Base-by-base conservation (phyloP, 2,329 filamentous ascomycete genomes). In the Monascus ruber region DNA sequence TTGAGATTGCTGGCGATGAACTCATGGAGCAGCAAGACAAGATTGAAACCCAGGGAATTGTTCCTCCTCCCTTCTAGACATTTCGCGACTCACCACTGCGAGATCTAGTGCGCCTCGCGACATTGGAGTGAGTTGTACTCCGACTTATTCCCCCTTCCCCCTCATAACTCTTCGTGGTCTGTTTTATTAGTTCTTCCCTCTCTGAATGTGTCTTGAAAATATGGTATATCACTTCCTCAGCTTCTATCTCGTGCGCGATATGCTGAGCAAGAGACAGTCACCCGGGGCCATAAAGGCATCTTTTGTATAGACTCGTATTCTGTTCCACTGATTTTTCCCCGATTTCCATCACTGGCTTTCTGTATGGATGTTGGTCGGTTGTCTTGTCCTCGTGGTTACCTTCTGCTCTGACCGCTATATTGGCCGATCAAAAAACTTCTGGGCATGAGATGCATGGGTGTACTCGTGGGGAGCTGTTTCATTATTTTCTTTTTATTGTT, bases 1-100 rank as follows among this genome's bases (percentile, higher is more conserved):
- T 94, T 51, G 87, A 94, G 71, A 78, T 84, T 38, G 80, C 80
- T 37, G 76, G 80, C 40, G 87, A 94, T 63, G 86, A 93, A 62
- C 70, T 94, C 51, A 84, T 91, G 73, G 82, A 88, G 64, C 83
- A 87, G 67, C 83, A 87, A 64, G 82, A 86, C 62, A 64, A 56
- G 48, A 58, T 61, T 35, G 64, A 65, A 35, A 49, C 64, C 38
- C 55, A 62, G 43, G 61, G 62, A 47, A 62, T 66, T 49, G 53
- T 69, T 43, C 62, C 64, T 43, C 69, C 71, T 44, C 71, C 71
- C 38, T 70, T 70, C 56, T 71, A 69, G 62, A 45, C 42, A 34
- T 36, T 39, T 36, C 25, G 24, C 29, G 24, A 33, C 36, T 33
- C 26, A 34, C 41, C 40, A 35, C 42, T 45, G 41, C 37, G 37